A percentile compares a stretch with the other conserved stretches of the same genome.
Conservation (phyloP, 768 basidiomycete species). For the Psilocybe cyanescens region DNA sequence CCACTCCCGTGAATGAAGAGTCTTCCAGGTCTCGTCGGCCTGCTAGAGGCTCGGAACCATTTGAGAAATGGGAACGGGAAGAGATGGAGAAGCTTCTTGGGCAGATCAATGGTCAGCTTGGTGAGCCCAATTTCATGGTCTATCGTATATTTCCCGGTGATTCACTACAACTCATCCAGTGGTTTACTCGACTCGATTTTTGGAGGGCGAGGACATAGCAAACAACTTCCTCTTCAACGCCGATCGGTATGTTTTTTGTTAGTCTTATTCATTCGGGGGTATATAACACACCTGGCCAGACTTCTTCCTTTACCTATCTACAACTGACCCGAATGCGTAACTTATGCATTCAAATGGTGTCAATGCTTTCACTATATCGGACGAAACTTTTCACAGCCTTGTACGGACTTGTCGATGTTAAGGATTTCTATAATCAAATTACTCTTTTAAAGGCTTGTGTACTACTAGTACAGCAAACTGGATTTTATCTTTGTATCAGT, state of each 20-base stretch:
- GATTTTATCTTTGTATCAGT: too few species aligned
- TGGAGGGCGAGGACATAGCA: conserved; percentile 91
- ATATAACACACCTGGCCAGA: conserved; percentile 35
- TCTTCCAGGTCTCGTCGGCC: conserved; percentile 39
- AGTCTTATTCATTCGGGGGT: too few species aligned
- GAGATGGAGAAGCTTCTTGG: conserved; percentile 87
- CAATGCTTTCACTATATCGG: not conserved
- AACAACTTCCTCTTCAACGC: conserved; percentile 95
- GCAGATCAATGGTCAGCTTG: conserved; percentile 84
- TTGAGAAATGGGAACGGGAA: conserved; percentile 81
- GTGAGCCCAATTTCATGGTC: conserved; percentile 45
- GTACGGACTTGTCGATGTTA: too few species aligned
- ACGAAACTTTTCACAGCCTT: too few species aligned
- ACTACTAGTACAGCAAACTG: too few species aligned
- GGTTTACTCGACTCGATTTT: conserved; percentile 79
- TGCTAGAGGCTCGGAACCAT: conserved; percentile 63
- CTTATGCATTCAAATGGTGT: too few species aligned
- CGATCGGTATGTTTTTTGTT: conserved; percentile 57
- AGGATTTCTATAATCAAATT: too few species aligned
- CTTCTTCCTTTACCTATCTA: conserved; percentile 80
- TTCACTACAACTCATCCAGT: conserved; percentile 48
- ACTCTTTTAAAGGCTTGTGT: too few species aligned
- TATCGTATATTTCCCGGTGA: not conserved
- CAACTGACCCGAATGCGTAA: conserved; percentile 35
- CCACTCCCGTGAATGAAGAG: conserved; percentile 21